phyloP scores from a whole-genome alignment of 2,329 filamentous ascomycete species.

The Incumbomyces lentus region DNA sequence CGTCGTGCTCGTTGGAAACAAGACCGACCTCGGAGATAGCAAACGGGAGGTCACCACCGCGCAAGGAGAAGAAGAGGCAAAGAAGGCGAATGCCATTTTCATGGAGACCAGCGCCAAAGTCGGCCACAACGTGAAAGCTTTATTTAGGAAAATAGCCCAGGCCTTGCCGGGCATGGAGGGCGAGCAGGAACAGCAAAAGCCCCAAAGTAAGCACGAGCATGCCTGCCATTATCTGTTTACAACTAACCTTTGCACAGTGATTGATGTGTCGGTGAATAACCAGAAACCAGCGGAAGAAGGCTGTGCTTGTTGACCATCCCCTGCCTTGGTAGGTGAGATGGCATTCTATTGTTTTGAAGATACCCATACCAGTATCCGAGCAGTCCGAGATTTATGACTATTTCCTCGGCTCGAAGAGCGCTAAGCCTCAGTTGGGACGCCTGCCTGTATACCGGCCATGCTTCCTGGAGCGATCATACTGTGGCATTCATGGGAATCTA shows the following conservation, averaged over 20 bases:
- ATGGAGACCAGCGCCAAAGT: slow-evolving; percentile 98
- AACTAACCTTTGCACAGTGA: slow-evolving; percentile 13
- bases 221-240: background rate
- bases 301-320: slow-evolving; percentile 16
- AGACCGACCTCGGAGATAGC: slow-evolving; percentile 87
- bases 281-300: slow-evolving; percentile 18
- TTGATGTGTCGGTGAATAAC: slow-evolving; percentile 21
- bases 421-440: background rate
- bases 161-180: slow-evolving; percentile 96
- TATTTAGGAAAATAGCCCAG: slow-evolving; percentile 97
- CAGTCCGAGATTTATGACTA: background rate
- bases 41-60: slow-evolving; percentile 94
- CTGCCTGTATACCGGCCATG: too few relatives aligned
- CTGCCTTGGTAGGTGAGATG: background rate
- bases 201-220: slow-evolving; percentile 13
- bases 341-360: background rate
- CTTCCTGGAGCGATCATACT: too few relatives aligned
- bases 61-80: slow-evolving; percentile 95
- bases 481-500: too few relatives aligned
- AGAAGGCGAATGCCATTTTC: slow-evolving; percentile 97
- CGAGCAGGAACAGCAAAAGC: slow-evolving; percentile 48
- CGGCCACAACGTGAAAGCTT: slow-evolving; percentile 92
- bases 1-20: slow-evolving; percentile 96
- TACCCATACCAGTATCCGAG: slow-evolving; percentile 1
- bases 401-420: background rate